Conservation (phyloP, 129 eudicot genomes). For the Mikania micrantha region DNA sequence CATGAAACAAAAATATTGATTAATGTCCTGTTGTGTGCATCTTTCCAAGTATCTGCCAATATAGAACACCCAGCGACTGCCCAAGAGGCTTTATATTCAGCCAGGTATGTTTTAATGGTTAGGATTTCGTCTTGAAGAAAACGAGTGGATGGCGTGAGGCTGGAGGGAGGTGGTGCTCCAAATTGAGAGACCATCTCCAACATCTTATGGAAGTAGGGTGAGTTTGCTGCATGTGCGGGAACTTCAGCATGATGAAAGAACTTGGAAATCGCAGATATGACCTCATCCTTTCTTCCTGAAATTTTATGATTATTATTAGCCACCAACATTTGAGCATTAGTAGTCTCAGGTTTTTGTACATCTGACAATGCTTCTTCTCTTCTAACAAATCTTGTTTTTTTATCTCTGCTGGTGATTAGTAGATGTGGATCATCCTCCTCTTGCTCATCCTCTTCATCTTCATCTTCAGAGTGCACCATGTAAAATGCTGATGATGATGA, state of each 20-base stretch:
- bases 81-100: no score
- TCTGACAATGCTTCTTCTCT: slow-evolving; percentile 44
- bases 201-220: no score
- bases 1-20: slow-evolving; percentile 81
- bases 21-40: slow-evolving; percentile 49
- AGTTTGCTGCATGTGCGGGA: no score
- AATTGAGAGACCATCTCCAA: no score
- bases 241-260: no score
- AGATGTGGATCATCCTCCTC: slow-evolving; percentile 49
- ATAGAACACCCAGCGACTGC: no score
- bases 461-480: slow-evolving; percentile 39
- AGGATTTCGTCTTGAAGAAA: slow-evolving; percentile 62
- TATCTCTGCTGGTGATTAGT: slow-evolving; percentile 42
- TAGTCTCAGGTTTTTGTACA: slow-evolving; percentile 45
- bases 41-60: no score
- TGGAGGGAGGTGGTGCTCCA: no score
- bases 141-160: slow-evolving; percentile 52
- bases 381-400: slow-evolving; percentile 35
- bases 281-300: no score
- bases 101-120: slow-evolving; percentile 53
- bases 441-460: slow-evolving; percentile 65
- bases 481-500: slow-evolving; percentile 46
- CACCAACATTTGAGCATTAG: slow-evolving; percentile 32
- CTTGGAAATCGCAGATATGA: no score
- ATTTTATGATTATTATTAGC: no score